These are phyloP conservation scores for Heimioporus sp. DNA, from an alignment of 768 basidiomycete genomes.

Conservation along the genomic window DNA sequence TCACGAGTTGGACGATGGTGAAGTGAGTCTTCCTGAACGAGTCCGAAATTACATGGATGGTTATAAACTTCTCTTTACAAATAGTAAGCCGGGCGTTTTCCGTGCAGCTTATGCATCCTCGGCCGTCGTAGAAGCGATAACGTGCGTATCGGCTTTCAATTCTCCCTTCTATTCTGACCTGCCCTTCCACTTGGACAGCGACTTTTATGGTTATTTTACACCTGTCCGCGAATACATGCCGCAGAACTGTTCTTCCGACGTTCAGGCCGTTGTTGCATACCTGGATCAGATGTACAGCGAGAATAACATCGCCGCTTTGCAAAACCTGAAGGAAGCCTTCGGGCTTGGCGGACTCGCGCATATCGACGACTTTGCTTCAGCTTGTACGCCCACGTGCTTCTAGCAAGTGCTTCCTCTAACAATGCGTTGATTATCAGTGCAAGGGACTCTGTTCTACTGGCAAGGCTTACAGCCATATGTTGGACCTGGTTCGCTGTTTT, in stretches of 20 bases:
- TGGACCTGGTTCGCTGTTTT: slow-evolving; percentile 39
- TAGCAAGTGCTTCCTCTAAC: neutral
- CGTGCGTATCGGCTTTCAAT: slow-evolving; percentile 18
- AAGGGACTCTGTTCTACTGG: slow-evolving; percentile 66
- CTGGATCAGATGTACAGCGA: slow-evolving; percentile 55
- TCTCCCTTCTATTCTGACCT: neutral
- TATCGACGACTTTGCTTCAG: slow-evolving; percentile 64
- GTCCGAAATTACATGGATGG: too few species aligned
- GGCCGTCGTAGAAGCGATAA: slow-evolving; percentile 44
- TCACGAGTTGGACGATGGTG: slow-evolving; percentile 67
- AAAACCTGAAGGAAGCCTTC: slow-evolving; percentile 54
- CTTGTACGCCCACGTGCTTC: slow-evolving; percentile 34
- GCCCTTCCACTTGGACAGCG: slow-evolving; percentile 4
- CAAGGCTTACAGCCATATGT: slow-evolving; percentile 53
- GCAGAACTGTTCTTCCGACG: slow-evolving; percentile 69
- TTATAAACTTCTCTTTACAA: slow-evolving; percentile 1
- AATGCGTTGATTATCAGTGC: slow-evolving; percentile 30
- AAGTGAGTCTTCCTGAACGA: slow-evolving; percentile 40
- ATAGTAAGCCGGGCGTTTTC: slow-evolving; percentile 40
- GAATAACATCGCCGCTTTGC: slow-evolving; percentile 45
- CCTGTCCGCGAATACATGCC: slow-evolving; percentile 70
- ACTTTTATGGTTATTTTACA: slow-evolving; percentile 55
- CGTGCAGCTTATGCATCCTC: slow-evolving; percentile 46
- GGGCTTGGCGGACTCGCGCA: slow-evolving; percentile 58
- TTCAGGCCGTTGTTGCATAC: slow-evolving; percentile 59